A percentile compares a stretch with the other conserved stretches of the same genome.
phyloP scores from a whole-genome alignment of 2,329 filamentous ascomycete species.

The Pseudovirgaria hyperparasitica region DNA sequence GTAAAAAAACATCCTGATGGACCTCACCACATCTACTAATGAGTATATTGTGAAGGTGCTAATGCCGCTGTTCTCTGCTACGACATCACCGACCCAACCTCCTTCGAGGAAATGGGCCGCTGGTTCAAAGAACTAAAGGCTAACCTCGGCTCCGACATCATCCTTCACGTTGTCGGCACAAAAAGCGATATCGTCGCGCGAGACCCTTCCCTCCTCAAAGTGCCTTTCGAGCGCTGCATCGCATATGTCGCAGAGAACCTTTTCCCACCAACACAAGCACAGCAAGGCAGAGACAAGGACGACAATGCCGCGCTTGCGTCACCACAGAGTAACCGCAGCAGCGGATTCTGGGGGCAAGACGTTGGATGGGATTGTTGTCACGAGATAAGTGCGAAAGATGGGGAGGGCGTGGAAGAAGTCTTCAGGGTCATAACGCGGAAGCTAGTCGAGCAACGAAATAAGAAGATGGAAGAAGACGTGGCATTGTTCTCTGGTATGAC shows the following conservation, averaged over 20 bases:
- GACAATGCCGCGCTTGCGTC: constrained; percentile 28
- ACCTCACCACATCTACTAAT: background rate
- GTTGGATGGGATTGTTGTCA: constrained; percentile 95
- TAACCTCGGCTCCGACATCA: constrained; percentile 63
- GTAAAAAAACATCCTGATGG: constrained; percentile 9
- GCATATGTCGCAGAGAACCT: constrained; percentile 90
- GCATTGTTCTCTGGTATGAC: constrained; percentile 32
- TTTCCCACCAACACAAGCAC: constrained; percentile 51
- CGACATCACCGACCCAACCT: constrained; percentile 75
- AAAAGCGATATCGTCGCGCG: constrained; percentile 69
- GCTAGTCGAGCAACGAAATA: constrained; percentile 57
- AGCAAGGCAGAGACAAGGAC: constrained; percentile 20
- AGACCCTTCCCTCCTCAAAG: constrained; percentile 65
- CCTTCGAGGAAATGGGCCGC: constrained; percentile 82
- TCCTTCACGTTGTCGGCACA: constrained; percentile 86
- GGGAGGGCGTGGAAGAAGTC: constrained; percentile 92
- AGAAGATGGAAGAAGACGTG: constrained; percentile 38
- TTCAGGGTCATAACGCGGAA: constrained; percentile 85
- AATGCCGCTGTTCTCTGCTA: constrained; percentile 92
- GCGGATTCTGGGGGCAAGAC: constrained; percentile 81
- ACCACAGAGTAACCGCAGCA: constrained; percentile 42
- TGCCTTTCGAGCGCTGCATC: constrained; percentile 91
- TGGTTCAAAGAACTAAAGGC: constrained; percentile 79
- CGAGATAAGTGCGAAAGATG: constrained; percentile 87
- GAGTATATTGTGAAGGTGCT: constrained; percentile 44